Base-by-base conservation (phyloP, 345 rosid species). In the Citropsis articulata region DNA sequence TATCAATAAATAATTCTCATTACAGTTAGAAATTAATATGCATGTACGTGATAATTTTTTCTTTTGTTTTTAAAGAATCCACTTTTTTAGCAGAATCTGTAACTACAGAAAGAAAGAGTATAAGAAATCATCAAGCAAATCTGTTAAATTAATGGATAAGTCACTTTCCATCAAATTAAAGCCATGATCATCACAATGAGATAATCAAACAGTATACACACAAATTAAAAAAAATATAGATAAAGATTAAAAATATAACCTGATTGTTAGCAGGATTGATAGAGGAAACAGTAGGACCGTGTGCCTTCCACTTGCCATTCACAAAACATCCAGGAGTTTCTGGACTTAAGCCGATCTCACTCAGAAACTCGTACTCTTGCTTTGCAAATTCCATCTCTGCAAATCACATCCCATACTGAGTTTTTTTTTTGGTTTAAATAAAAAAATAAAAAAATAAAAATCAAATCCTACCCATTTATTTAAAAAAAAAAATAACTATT, bases 211-310 rank as follows among this genome's bases (percentile, higher is more conserved):
- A 10, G 33, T 10, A 22, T 59, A 56, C 0, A 75, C 1, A 63
- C 0, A 27, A 2, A 28, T 3, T 33, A 27, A 63, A 3, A 7
- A 6, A 25, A 16, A 65, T 18, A 18, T 30, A 18, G 2, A 25
- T 21, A 24, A 25, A 27, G 66, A 72, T n/a, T 30, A n/a, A 69
- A 69, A 59, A 9, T 3, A 13, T 73, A 81, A 93, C 97, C 96
- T 95, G 94, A 81, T 96, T 96, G 82, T 90, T 86, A 14, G 89
- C 95, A 30, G 99, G 99, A 85, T 94, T 92, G 48, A 82, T 16
- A 75, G 94, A 85, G 66, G 93, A 87, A 76, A 89, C 83, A 8
- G 88, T 78, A 38, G 97, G 90, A 28, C 99, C 98, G 71, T 57
- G 79, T 22, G 89, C 97, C 87, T 86, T 90, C 99, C 97, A 96